phyloP scores from a whole-genome alignment of 108 stramenopile genomes.

The Conticribra guillardii region DNA sequence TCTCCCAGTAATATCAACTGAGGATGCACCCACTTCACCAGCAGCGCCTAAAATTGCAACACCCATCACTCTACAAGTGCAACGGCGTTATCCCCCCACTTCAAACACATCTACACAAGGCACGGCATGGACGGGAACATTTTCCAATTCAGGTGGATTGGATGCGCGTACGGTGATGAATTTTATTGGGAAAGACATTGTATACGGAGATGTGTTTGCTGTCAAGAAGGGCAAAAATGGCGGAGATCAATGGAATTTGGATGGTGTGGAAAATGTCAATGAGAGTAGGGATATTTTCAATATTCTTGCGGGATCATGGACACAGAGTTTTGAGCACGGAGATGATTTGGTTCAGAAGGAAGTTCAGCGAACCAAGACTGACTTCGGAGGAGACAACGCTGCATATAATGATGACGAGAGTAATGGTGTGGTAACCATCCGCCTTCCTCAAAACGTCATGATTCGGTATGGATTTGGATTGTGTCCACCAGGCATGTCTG shows the following conservation, averaged over 20 bases:
- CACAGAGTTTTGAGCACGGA: neutral
- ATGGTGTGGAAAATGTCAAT: neutral
- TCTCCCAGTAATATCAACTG: neutral
- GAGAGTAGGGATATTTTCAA: neutral
- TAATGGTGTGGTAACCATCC: constrained; percentile 4
- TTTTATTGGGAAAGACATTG: constrained; percentile 55
- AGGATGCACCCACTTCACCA: constrained; percentile 3
- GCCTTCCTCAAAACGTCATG: constrained; percentile 28
- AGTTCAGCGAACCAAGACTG: neutral
- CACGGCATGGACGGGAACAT: constrained; percentile 30
- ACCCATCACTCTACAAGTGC: constrained; percentile 43
- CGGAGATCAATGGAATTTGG: constrained; percentile 11
- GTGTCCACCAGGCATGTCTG: neutral
- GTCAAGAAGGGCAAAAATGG: constrained; percentile 26
- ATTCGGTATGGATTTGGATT: constrained; percentile 17
- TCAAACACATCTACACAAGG: constrained; percentile 18
- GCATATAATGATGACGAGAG: too few species aligned
- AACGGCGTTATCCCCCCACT: constrained; percentile 15
- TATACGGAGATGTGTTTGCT: constrained; percentile 42
- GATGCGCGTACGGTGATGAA: constrained; percentile 75
- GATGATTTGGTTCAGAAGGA: constrained; percentile 1
- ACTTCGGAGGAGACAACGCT: constrained; percentile 10
- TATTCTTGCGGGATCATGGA: constrained; percentile 5
- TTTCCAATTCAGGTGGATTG: constrained; percentile 61
- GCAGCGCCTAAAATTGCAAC: constrained; percentile 5